phyloP scores from a whole-genome alignment of 1,139 yeast genomes.

The Debaryomycetaceae sp. region DNA sequence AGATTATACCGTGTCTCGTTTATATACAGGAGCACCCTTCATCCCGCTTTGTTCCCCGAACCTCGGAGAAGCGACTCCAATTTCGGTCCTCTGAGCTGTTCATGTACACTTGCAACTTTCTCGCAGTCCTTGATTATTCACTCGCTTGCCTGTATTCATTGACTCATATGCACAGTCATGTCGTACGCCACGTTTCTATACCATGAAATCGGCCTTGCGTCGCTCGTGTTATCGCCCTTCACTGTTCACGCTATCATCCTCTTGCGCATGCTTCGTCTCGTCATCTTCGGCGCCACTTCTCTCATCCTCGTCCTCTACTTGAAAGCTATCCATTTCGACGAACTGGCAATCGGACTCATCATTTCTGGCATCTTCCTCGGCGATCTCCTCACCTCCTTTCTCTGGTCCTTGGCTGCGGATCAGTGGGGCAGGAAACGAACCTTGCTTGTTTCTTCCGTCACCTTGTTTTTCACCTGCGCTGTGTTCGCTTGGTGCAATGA shows the following conservation, averaged over 20 bases:
- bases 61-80: too few species aligned
- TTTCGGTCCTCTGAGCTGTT: too few species aligned
- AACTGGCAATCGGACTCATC: slow-evolving; percentile 24
- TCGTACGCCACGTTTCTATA: slow-evolving; percentile 1
- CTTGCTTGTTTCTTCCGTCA: slow-evolving; percentile 16
- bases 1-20: too few species aligned
- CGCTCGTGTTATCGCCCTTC: slow-evolving; percentile 13
- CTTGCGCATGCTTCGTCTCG: slow-evolving; percentile 25
- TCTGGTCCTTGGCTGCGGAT: slow-evolving; percentile 23
- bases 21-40: too few species aligned
- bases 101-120: too few species aligned
- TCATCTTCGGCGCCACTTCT: slow-evolving; percentile 33
- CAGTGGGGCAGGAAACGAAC: slow-evolving; percentile 22
- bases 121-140: too few species aligned
- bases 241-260: slow-evolving; percentile 22
- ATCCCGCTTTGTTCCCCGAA: too few species aligned
- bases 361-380: slow-evolving; percentile 29
- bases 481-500: slow-evolving; percentile 14
- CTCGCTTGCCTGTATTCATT: not conserved
- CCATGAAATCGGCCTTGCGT: slow-evolving; percentile 18
- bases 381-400: slow-evolving; percentile 24
- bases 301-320: slow-evolving; percentile 28
- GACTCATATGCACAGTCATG: slow-evolving; percentile 12
- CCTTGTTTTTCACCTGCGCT: slow-evolving; percentile 22
- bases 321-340: slow-evolving; percentile 19